phyloP scores from a whole-genome alignment of 495 filamentous ascomycete genomes.

The Letharia columbiana region DNA sequence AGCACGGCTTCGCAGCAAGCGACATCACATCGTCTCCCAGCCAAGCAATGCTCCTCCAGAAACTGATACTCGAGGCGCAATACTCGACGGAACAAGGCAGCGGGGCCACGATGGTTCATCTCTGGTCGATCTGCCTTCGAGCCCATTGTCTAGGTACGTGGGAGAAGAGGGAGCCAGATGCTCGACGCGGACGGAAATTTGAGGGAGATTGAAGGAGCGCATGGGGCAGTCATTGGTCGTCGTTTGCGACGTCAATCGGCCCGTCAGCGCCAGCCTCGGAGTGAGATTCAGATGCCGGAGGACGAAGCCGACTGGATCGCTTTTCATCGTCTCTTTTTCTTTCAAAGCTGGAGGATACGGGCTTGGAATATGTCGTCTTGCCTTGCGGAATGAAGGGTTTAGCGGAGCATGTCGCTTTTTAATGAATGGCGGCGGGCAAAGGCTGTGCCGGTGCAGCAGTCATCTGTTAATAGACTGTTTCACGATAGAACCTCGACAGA shows the following conservation, averaged over 20 bases:
- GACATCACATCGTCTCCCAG: slow-evolving; percentile 32
- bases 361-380: slow-evolving; percentile 23
- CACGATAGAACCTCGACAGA: too few relatives aligned
- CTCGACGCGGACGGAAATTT: slow-evolving; percentile 28
- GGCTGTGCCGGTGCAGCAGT: too few relatives aligned
- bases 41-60: slow-evolving; percentile 34
- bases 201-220: slow-evolving; percentile 30
- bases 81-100: slow-evolving; percentile 30
- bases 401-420: slow-evolving; percentile 13
- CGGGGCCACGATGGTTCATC: slow-evolving; percentile 34
- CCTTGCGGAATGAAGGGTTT: slow-evolving; percentile 5
- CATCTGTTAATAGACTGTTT: too few relatives aligned
- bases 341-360: slow-evolving; percentile 20
- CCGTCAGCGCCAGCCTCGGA: too few relatives aligned
- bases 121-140: slow-evolving; percentile 46
- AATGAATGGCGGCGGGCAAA: neutral
- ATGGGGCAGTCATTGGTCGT: slow-evolving; percentile 36
- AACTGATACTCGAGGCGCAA: slow-evolving; percentile 40
- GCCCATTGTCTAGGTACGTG: slow-evolving; percentile 40
- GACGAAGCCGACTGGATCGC: slow-evolving; percentile 33
- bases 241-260: too few relatives aligned
- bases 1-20: slow-evolving; percentile 32
- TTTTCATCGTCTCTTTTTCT: slow-evolving; percentile 26
- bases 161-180: slow-evolving; percentile 27
- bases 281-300: slow-evolving; percentile 41